Evolutionary conservation across 176 grass and related monocot genomes (phyloP).

Genomic region (Leersia perrieri): DNA sequence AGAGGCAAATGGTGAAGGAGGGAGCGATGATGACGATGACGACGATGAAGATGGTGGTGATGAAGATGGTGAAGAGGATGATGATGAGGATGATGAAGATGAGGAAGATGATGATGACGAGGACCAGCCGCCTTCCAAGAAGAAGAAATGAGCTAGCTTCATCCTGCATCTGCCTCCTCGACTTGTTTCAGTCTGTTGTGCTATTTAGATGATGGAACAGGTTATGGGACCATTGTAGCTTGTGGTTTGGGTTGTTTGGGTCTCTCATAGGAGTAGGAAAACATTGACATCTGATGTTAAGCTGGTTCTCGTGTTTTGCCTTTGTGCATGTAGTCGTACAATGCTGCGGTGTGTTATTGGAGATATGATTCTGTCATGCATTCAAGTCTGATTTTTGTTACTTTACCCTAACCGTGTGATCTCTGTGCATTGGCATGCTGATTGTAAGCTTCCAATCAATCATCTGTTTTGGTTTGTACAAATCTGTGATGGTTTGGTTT

Average conservation of each 20-base stretch:
- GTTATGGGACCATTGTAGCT: conserved; percentile 35
- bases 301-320: conserved; percentile 28
- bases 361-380: conserved; percentile 19
- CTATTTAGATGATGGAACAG: conserved; percentile 45
- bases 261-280: conserved; percentile 48
- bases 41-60: conserved; percentile 13
- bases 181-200: conserved; percentile 41
- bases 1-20: conserved; percentile 57
- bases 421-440: not conserved
- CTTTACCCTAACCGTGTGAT: not conserved
- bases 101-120: conserved; percentile 57
- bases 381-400: conserved; percentile 40
- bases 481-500: not conserved
- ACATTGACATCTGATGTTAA: conserved; percentile 45
- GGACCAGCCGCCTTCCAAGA: conserved; percentile 72
- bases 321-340: conserved; percentile 39
- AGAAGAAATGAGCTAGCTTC: conserved; percentile 69
- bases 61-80: conserved; percentile 1
- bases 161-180: not conserved
- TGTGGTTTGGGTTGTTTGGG: conserved; percentile 30
- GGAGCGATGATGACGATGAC: conserved; percentile 30
- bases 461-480: not conserved
- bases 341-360: conserved; percentile 31
- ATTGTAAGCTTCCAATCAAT: not conserved
- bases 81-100: conserved; percentile 39